Conservation (phyloP, 2,329 filamentous ascomycete genomes). For the Xylaria sp. region DNA sequence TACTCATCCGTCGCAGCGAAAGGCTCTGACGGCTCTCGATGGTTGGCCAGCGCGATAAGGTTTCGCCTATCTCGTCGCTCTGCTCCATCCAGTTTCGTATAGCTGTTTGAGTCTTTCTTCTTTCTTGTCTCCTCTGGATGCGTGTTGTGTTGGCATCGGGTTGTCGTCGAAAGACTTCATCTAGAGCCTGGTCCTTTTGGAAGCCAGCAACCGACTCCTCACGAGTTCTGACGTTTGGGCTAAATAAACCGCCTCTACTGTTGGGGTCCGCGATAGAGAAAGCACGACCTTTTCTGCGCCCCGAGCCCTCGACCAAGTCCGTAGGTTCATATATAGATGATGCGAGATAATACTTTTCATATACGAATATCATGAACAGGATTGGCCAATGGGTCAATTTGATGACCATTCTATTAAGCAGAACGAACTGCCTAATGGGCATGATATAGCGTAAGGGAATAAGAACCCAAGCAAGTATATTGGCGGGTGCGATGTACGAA, state of each 20-base stretch:
- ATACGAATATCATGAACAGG: constrained; percentile 85
- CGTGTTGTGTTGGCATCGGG: constrained; percentile 72
- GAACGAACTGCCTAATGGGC: constrained; percentile 83
- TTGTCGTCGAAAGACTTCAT: constrained; percentile 86
- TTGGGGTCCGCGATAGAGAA: constrained; percentile 69
- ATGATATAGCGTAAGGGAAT: constrained; percentile 85
- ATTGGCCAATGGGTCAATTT: constrained; percentile 91
- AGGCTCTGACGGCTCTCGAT: constrained; percentile 59
- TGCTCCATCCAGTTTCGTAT: constrained; percentile 93
- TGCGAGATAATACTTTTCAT: constrained; percentile 84
- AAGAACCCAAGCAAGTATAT: constrained; percentile 89
- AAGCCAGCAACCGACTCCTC: constrained; percentile 90
- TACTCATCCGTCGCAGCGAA: constrained; percentile 65
- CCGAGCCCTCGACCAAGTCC: constrained; percentile 81
- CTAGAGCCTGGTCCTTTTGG: constrained; percentile 88
- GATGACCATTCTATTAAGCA: constrained; percentile 89
- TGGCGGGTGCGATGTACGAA: constrained; percentile 90
- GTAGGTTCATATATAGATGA: constrained; percentile 82
- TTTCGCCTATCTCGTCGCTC: constrained; percentile 63
- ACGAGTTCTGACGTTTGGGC: constrained; percentile 75
- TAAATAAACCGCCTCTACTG: constrained; percentile 74
- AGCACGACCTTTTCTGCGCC: constrained; percentile 60
- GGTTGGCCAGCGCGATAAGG: constrained; percentile 61
- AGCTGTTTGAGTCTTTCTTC: constrained; percentile 80
- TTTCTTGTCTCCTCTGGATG: constrained; percentile 70